phyloP scores from a whole-genome alignment of 257 asterid genomes.

The Solanum sejunctum region DNA sequence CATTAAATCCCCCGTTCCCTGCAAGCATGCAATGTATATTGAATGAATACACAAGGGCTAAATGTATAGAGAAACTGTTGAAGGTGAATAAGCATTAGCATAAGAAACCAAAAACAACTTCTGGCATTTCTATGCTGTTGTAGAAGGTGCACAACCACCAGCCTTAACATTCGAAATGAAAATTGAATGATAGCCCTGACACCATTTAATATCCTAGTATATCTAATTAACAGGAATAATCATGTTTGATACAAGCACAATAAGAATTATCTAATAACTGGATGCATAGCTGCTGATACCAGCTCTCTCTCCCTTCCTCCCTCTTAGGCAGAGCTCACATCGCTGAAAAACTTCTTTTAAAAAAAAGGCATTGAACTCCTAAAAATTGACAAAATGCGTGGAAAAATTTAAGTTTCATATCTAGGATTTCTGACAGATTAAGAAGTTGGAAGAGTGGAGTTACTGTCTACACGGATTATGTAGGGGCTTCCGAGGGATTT shows the following conservation, averaged over 20 bases:
- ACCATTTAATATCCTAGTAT: not conserved
- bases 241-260: not conserved
- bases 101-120: not conserved
- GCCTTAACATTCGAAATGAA: not conserved
- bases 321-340: not conserved
- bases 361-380: not conserved
- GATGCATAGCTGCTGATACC: not conserved
- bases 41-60: not conserved
- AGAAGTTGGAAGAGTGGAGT: not conserved
- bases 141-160: not conserved
- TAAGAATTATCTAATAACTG: not conserved
- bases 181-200: not conserved
- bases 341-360: not conserved
- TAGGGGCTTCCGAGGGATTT: not conserved
- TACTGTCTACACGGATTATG: not conserved
- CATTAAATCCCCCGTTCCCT: constrained; percentile 96
- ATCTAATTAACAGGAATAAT: not conserved
- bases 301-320: not conserved
- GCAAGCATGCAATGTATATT: constrained; percentile 16
- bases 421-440: not conserved
- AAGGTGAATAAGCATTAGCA: not conserved
- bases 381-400: not conserved
- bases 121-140: not conserved
- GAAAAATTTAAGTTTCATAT: not conserved
- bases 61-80: not conserved